Base-by-base conservation (phyloP, 163 green algal species). In the Scenedesmus sp. region DNA sequence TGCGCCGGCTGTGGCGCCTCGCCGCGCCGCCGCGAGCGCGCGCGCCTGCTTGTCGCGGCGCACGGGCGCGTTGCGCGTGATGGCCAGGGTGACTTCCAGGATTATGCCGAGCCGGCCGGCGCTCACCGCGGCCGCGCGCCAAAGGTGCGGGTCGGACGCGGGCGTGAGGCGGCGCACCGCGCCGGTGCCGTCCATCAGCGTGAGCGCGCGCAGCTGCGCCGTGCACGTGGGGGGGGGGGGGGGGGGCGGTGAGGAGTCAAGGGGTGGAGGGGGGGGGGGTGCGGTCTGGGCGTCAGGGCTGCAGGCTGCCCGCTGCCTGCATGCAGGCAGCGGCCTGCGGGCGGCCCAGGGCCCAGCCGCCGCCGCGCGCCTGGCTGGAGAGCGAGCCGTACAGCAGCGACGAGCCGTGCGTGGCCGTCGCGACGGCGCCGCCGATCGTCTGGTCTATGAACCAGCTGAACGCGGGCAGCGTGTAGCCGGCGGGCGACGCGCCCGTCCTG, bases 391-490 rank as follows among this genome's bases (percentile, higher is more conserved):
- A 85, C n/a, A 66, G 64, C n/a, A 98, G 81, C 56, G 77, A 91
- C 70, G 66, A 90, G 62, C 95, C 95, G 81, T 98, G 95, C 0
- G 92, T 93, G 33, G 73, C 90, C 1, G 95, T 98, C 44, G 94
- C 77, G 2, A 97, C 88, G 2, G 94, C 94, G 11, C 94, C 94
- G 9, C 81, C 92, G 34, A 97, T 90, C 0, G 92, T 96, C 76
- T 97, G 92, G 80, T 97, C 92, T 62, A 96, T 92, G 83, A 94
- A 96, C 87, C 88, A 93, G 44, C 79, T 80, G 39, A 94, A 94
- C 3, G 90, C 85, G n/a, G 85, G 63, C n/a, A 97, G 83, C 1
- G 78, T 91, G 81, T 90, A 96, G 1, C 93, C 93, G 20, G 77
- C 63, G 15, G 69, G 50, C 4, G 70, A 17, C 22, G 33, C 44